phyloP scores from a whole-genome alignment of 805 yeast species.

The Sungouiozyma intestinalis region DNA sequence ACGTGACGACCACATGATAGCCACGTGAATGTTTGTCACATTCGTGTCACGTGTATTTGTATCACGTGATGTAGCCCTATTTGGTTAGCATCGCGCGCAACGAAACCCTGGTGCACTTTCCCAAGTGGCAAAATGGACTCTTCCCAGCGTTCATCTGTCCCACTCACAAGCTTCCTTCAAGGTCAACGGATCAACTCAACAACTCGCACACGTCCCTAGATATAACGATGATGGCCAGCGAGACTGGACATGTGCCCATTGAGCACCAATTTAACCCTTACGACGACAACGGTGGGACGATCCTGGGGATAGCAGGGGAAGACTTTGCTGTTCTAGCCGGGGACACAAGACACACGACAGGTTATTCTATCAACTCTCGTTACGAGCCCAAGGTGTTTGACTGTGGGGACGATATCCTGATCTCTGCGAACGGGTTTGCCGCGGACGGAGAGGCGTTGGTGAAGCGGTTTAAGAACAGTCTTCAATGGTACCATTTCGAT shows the following conservation, averaged over 20 bases:
- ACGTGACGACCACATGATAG: no score
- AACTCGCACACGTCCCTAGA: no score
- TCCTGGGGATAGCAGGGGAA: conserved; percentile 93
- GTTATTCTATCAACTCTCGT: conserved; percentile 87
- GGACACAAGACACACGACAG: conserved; percentile 94
- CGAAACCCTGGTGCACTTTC: no score
- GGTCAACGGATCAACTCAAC: no score
- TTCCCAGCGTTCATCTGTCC: no score
- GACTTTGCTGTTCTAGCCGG: conserved; percentile 97
- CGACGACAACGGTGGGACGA: conserved; percentile 94
- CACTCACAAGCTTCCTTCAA: no score
- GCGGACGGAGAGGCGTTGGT: conserved; percentile 89
- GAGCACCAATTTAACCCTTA: conserved; percentile 91
- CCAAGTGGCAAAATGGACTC: no score
- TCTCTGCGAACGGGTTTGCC: conserved; percentile 92
- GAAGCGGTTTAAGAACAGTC: conserved; percentile 49
- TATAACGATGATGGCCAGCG: conserved; percentile 48
- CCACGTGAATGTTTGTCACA: no score
- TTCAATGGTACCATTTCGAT: conserved; percentile 90
- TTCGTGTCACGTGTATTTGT: no score
- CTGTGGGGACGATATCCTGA: conserved; percentile 76
- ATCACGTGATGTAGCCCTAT: no score
- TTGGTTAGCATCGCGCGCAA: no score
- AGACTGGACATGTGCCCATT: conserved; percentile 60
- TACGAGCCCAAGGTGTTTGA: conserved; percentile 82